Evolutionary conservation across 129 eudicot genomes (phyloP).

Genomic region (Gnaphalium uliginosum): DNA sequence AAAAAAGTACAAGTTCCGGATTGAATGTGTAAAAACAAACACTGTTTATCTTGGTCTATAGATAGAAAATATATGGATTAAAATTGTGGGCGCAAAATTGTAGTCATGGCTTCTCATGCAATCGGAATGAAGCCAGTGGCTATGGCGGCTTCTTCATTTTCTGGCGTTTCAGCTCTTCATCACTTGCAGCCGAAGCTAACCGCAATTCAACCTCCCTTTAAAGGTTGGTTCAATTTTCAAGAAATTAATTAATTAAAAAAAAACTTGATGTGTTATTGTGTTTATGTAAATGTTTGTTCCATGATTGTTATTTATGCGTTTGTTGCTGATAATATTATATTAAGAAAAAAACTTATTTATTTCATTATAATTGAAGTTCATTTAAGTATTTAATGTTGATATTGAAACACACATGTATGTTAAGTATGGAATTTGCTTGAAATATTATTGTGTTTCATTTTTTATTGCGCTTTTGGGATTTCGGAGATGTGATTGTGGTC

Average conservation of each 20-base stretch:
- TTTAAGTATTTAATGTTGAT: too few species aligned
- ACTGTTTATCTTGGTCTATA: background rate
- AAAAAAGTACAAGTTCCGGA: background rate
- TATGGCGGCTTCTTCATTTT: slow-evolving; percentile 29
- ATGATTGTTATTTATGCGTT: too few species aligned
- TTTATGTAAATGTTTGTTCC: too few species aligned
- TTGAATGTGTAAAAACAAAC: too few species aligned
- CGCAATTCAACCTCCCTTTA: slow-evolving; percentile 22
- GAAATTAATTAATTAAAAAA: background rate
- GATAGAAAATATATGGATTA: slow-evolving; percentile 24
- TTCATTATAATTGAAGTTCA: too few species aligned
- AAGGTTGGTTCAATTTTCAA: slow-evolving; percentile 29
- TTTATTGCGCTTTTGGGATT: background rate
- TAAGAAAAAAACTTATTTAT: too few species aligned
- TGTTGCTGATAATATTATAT: too few species aligned
- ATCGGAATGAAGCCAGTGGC: slow-evolving; percentile 24
- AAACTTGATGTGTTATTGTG: too few species aligned
- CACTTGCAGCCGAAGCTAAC: slow-evolving; percentile 23
- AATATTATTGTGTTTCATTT: too few species aligned
- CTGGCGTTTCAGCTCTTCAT: slow-evolving; percentile 31
- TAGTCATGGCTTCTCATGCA: slow-evolving; percentile 20
- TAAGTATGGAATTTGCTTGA: too few species aligned
- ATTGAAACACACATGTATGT: too few species aligned
- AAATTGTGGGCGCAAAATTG: slow-evolving; percentile 12
- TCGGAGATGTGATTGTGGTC: background rate